These are phyloP conservation scores for Magnusiomyces magnusii DNA, from an alignment of 1,139 yeast species.

Conservation along the genomic window DNA sequence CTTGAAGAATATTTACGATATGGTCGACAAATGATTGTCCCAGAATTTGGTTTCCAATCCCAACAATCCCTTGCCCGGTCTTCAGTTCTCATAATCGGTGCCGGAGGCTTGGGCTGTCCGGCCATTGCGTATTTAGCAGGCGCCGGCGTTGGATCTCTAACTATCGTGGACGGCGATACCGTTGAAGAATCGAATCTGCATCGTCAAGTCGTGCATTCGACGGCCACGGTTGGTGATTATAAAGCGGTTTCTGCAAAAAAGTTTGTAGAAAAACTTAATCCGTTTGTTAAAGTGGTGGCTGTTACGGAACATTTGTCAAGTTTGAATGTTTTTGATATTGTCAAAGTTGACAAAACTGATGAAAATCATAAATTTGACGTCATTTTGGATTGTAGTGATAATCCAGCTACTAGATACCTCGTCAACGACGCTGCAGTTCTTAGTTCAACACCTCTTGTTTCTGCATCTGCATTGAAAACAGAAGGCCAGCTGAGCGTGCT, in stretches of 20 bases:
- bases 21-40: conserved; percentile 94
- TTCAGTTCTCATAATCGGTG: conserved; percentile 74
- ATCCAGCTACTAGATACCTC: conserved; percentile 80
- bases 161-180: conserved; percentile 78
- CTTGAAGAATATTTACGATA: conserved; percentile 75
- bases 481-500: conserved; percentile 85
- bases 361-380: conserved; percentile 50
- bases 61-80: conserved; percentile 55
- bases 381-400: conserved; percentile 89
- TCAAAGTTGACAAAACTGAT: no score
- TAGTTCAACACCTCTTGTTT: conserved; percentile 61
- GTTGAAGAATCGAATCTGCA: conserved; percentile 86
- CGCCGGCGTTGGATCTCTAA: conserved; percentile 63
- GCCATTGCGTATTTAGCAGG: conserved; percentile 79
- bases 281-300: conserved; percentile 49
- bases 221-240: conserved; percentile 53
- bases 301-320: conserved; percentile 47
- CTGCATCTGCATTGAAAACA: conserved; percentile 86
- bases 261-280: conserved; percentile 52
- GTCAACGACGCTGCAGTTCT: conserved; percentile 80
- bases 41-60: conserved; percentile 54
- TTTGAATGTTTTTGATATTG: conserved; percentile 55
- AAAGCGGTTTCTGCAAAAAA: conserved; percentile 74
- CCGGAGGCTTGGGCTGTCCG: conserved; percentile 97
- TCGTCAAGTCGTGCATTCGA: conserved; percentile 75